Evolutionary conservation across 257 asterid species (phyloP).

Genomic region (Henckelia pumila): DNA sequence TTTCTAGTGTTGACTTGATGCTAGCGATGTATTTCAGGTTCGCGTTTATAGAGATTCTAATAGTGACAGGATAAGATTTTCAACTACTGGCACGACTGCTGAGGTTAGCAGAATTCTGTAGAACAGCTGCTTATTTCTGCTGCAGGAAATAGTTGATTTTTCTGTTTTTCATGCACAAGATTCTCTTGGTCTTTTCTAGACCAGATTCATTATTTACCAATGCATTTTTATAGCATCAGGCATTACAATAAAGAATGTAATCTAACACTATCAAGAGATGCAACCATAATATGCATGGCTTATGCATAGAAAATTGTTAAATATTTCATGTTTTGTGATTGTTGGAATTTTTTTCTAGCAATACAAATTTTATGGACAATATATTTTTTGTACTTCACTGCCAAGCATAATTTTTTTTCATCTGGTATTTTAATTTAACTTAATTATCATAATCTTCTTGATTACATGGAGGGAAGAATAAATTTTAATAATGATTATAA

Average conservation of each 20-base stretch:
- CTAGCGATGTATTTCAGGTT: conserved; percentile 47
- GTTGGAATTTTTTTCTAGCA: not conserved
- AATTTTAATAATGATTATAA: no score
- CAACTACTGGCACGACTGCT: conserved; percentile 87
- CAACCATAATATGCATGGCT: not conserved
- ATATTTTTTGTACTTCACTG: not conserved
- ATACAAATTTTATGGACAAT: not conserved
- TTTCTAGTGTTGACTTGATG: conserved; percentile 23
- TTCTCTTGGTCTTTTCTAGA: not conserved
- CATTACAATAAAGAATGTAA: no score
- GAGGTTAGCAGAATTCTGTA: conserved; percentile 53
- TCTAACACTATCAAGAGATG: not conserved
- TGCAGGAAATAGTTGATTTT: not conserved
- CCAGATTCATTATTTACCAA: not conserved
- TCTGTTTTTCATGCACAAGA: not conserved
- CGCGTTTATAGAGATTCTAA: conserved; percentile 59
- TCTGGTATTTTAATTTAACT: not conserved
- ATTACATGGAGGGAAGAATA: not conserved
- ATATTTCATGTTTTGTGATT: not conserved
- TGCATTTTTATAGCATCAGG: not conserved
- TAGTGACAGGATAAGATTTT: conserved; percentile 50
- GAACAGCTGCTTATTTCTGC: not conserved
- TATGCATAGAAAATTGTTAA: not conserved
- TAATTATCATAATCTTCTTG: not conserved
- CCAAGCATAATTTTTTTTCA: not conserved